These are phyloP conservation scores for Linnemannia hyalina DNA, from an alignment of 192 early-diverging fungal genomes.

Conservation along the genomic window DNA sequence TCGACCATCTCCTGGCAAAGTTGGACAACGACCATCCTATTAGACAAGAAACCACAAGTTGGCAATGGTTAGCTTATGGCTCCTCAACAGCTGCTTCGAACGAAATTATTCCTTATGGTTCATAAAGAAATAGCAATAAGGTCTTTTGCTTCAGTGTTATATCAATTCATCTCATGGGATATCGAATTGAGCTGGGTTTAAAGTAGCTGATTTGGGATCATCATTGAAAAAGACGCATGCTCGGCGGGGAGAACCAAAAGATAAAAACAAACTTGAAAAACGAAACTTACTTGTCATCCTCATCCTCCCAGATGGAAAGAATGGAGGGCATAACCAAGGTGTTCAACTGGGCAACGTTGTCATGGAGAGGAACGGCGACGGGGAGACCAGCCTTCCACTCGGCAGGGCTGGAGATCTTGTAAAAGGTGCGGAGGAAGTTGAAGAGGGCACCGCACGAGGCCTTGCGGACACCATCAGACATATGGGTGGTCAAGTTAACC, in stretches of 20 bases:
- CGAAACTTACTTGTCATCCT: slow-evolving; percentile 78
- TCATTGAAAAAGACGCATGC: slow-evolving; percentile 13
- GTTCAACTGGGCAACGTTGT: slow-evolving; percentile 80
- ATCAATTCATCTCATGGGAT: slow-evolving; percentile 47
- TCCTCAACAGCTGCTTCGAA: not conserved
- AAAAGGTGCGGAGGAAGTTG: slow-evolving; percentile 83
- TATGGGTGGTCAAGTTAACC: slow-evolving; percentile 77
- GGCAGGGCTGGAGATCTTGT: slow-evolving; percentile 73
- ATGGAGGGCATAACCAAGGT: slow-evolving; percentile 78
- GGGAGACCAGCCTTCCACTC: slow-evolving; percentile 84
- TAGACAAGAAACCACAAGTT: not conserved
- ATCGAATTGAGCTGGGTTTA: slow-evolving; percentile 59
- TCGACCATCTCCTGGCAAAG: slow-evolving; percentile 81
- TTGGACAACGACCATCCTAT: slow-evolving; percentile 82
- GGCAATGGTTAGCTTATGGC: not conserved
- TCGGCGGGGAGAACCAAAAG: not conserved
- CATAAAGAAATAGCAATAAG: slow-evolving; percentile 39
- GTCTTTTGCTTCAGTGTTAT: slow-evolving; percentile 48
- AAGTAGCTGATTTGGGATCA: slow-evolving; percentile 49
- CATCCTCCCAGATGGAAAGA: slow-evolving; percentile 80
- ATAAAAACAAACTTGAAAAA: slow-evolving; percentile 7
- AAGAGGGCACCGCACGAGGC: slow-evolving; percentile 80
- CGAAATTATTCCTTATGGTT: not conserved
- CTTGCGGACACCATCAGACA: slow-evolving; percentile 88
- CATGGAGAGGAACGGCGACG: slow-evolving; percentile 75